Evolutionary conservation across 2,329 filamentous ascomycete genomes (phyloP).

Genomic region (Myriangium duriaei): DNA sequence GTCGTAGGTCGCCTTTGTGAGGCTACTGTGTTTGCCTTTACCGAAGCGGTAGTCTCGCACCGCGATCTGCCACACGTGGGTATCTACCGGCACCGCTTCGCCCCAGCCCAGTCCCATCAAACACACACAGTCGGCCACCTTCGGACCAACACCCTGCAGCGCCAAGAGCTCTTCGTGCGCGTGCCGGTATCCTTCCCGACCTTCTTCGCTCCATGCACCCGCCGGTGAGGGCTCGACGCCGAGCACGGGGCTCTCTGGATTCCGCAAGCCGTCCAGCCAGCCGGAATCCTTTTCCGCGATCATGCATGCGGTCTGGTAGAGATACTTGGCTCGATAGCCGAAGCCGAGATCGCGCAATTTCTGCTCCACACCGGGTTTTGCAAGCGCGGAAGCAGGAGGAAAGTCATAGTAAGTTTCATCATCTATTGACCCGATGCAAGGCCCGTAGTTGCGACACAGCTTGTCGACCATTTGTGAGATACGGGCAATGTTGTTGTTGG

Average conservation of each 20-base stretch:
- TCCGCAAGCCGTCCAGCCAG: slow-evolving; percentile 70
- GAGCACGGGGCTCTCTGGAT: slow-evolving; percentile 57
- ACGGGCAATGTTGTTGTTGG: slow-evolving; percentile 92
- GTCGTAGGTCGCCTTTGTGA: slow-evolving; percentile 81
- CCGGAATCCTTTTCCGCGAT: slow-evolving; percentile 52
- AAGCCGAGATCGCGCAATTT: slow-evolving; percentile 77
- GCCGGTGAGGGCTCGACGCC: slow-evolving; percentile 32
- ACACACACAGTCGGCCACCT: slow-evolving; percentile 93
- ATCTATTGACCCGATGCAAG: slow-evolving; percentile 57
- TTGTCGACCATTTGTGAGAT: slow-evolving; percentile 97
- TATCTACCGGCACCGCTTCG: slow-evolving; percentile 90
- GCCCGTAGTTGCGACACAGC: slow-evolving; percentile 74
- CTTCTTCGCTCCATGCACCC: slow-evolving; percentile 37
- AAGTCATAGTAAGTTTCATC: slow-evolving; percentile 67
- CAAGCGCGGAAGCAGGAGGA: slow-evolving; percentile 62
- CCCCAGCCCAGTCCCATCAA: slow-evolving; percentile 95
- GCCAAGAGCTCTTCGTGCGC: slow-evolving; percentile 70
- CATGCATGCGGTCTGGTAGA: slow-evolving; percentile 70
- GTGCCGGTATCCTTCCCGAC: slow-evolving; percentile 55
- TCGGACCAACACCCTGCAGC: slow-evolving; percentile 83
- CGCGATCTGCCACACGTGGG: slow-evolving; percentile 97
- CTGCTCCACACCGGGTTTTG: slow-evolving; percentile 60
- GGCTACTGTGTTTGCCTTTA: slow-evolving; percentile 65
- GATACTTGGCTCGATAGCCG: slow-evolving; percentile 88
- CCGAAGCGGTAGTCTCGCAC: slow-evolving; percentile 91